Percentiles rank a stretch among this genome's conserved stretches.
These are phyloP conservation scores for Alternaria brassicae DNA, from an alignment of 2,329 filamentous ascomycete species.

Conservation along the genomic window DNA sequence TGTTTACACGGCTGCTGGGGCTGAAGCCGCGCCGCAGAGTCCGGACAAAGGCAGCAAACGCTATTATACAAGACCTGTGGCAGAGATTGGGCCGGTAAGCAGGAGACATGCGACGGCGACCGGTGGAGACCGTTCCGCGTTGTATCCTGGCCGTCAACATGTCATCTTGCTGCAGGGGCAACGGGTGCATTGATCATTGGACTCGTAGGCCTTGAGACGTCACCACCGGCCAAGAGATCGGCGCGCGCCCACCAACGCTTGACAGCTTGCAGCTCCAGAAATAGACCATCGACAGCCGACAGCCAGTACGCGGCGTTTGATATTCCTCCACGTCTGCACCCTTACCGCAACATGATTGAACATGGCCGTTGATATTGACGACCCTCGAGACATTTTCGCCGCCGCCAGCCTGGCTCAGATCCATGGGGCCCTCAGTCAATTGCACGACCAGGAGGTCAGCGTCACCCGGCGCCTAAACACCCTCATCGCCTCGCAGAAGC, in stretches of 20 bases:
- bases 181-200: conserved; percentile 8
- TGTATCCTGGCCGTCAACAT: conserved; percentile 11
- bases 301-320: neutral
- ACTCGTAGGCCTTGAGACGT: conserved; percentile 5
- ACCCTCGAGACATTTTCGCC: conserved; percentile 59
- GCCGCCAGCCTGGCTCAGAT: conserved; percentile 80
- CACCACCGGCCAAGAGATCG: conserved; percentile 14
- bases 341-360: conserved; percentile 20
- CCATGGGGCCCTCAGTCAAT: conserved; percentile 74
- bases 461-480: conserved; percentile 77
- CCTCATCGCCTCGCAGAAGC: conserved; percentile 81
- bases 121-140: conserved; percentile 1
- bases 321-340: neutral
- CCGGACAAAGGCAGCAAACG: neutral
- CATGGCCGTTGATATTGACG: conserved; percentile 28
- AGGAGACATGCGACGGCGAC: neutral
- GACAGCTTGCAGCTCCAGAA: conserved; percentile 6
- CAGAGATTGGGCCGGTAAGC: neutral
- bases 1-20: conserved; percentile 10
- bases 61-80: neutral
- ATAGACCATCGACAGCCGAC: conserved; percentile 1
- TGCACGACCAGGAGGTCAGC: conserved; percentile 76
- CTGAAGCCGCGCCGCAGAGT: neutral
- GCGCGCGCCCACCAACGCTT: conserved; percentile 1
- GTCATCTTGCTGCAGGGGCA: conserved; percentile 14